Conservation (phyloP, 2,329 filamentous ascomycete species). For the Malbranchea zuffiana region DNA sequence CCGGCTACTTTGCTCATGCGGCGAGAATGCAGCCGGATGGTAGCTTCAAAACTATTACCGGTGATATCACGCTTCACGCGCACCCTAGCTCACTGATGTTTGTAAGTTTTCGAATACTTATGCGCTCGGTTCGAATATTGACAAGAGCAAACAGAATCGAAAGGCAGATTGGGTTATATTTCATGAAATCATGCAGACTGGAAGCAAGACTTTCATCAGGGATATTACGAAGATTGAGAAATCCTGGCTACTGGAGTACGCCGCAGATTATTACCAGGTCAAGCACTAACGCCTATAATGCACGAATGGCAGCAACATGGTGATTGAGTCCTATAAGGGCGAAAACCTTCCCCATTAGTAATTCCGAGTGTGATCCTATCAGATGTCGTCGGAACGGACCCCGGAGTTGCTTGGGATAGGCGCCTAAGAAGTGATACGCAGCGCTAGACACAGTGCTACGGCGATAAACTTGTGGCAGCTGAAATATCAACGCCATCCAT, state of each 20-base stretch:
- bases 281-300: no score
- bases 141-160: conserved; percentile 48
- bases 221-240: conserved; percentile 92
- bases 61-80: conserved; percentile 65
- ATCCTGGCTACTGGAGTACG: conserved; percentile 83
- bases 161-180: conserved; percentile 97
- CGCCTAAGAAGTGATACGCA: no score
- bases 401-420: no score
- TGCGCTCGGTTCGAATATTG: neutral
- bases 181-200: conserved; percentile 82
- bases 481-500: no score
- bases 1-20: conserved; percentile 86
- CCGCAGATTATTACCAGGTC: conserved; percentile 67
- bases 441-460: no score
- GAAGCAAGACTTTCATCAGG: conserved; percentile 76
- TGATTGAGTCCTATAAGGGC: no score
- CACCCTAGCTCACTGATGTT: conserved; percentile 93
- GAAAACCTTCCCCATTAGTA: no score
- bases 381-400: no score
- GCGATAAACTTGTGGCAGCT: no score
- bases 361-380: no score
- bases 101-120: conserved; percentile 32
- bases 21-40: conserved; percentile 91
- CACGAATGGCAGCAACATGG: no score
- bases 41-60: conserved; percentile 74